Base-by-base conservation (phyloP, 441 rosid genomes). In the Gossypium schwendimanii region DNA sequence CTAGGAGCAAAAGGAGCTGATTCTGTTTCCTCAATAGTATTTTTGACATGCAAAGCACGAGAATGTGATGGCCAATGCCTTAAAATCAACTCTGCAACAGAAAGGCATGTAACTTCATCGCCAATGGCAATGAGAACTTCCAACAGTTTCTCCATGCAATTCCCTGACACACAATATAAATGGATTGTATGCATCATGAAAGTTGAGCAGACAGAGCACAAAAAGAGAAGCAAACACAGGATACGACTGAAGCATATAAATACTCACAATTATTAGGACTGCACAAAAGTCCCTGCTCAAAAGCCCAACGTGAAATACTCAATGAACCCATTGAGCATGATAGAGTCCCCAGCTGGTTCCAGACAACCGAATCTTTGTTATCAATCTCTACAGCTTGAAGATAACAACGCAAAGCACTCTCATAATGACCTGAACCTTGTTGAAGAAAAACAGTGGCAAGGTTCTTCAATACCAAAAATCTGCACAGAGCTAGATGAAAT, bases 31-130 rank as follows among this genome's bases (percentile, higher is more conserved):
- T 90, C 91, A 72, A 93, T 91, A 53, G 88, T 84, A 68, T 70
- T 80, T 87, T 91, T 91, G 53, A 96, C 98, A 81, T 86, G 82
- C 86, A 92, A 79, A 65, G 99, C 97, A 75, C 99, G 97, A 80
- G 94, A 79, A 89, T 96, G 99, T 24, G 97, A 96, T 71, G 99
- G 99, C 99, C 99, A 96, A 53, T 88, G 97, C 86, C 96, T 90
- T 84, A 96, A 81, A 82, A 96, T 96, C 88, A 93, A 82, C 70
- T 93, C 94, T 63, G 97, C 94, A 57, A 96, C 89, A 72, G 98
- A 87, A 70, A 96, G 93, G 76, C 99, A 96, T 64, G 99, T 88
- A 74, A 92, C 98, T 87, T 96, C 98, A 81, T 96, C 99, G 79
- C 99, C 91, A 74, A 96, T 89, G 76, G 99, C 97, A 82, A 96